These are phyloP conservation scores for Solanum pimpinellifolium DNA, from an alignment of 257 asterid species.

Conservation along the genomic window DNA sequence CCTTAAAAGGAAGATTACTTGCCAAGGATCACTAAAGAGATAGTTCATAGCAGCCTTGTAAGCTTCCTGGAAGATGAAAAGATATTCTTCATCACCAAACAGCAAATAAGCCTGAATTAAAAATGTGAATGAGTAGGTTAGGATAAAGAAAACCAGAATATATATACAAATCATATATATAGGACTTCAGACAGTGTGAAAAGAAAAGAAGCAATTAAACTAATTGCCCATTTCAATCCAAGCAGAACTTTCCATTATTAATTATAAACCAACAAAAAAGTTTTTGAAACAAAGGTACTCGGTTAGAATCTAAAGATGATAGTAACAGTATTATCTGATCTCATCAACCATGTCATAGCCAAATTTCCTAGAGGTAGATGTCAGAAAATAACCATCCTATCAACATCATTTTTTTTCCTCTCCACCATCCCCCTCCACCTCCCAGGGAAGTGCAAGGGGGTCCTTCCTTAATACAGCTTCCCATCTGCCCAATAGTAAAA, in stretches of 20 bases:
- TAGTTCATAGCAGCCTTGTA: slow-evolving; percentile 85
- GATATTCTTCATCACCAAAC: slow-evolving; percentile 96
- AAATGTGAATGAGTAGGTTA: neutral
- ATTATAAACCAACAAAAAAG: neutral
- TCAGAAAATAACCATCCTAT: neutral
- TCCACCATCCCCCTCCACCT: neutral
- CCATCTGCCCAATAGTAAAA: neutral
- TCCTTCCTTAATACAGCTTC: neutral
- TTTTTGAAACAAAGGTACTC: neutral
- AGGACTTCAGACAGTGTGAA: neutral
- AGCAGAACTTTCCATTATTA: neutral
- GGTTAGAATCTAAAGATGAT: neutral
- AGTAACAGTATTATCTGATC: neutral
- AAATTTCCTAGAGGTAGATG: neutral
- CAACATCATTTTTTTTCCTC: neutral
- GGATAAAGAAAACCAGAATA: neutral
- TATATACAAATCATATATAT: neutral
- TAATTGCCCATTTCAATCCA: neutral
- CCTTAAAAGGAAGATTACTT: slow-evolving; percentile 1
- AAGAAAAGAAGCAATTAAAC: neutral
- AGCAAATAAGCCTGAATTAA: slow-evolving; percentile 64
- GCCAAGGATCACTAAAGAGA: slow-evolving; percentile 95
- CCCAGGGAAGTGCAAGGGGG: neutral
- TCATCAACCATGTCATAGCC: neutral
- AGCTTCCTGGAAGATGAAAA: slow-evolving; percentile 94